Conservation (phyloP, 106 monocot species). For the Posidonia australis region DNA sequence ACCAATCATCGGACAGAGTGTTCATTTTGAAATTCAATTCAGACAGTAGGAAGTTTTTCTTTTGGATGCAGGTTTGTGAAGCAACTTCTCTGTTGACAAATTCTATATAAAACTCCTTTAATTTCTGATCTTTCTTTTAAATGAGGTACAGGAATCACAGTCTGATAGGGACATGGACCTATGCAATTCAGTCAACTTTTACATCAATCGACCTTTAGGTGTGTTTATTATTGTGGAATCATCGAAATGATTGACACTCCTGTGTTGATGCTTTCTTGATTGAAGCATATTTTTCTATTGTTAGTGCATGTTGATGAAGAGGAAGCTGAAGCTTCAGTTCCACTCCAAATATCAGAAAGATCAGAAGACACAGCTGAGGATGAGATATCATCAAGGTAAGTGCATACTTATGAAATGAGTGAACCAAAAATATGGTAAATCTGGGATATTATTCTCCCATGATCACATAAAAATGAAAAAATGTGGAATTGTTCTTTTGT, state of each 20-base stretch:
- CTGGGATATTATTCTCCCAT: no score
- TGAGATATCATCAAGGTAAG: constrained; percentile 81
- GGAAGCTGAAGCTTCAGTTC: constrained; percentile 60
- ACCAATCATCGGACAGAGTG: constrained; percentile 78
- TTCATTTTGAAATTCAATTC: constrained; percentile 87
- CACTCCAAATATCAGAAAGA: constrained; percentile 46
- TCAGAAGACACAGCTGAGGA: constrained; percentile 78
- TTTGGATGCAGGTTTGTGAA: constrained; percentile 91
- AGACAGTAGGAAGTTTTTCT: constrained; percentile 81
- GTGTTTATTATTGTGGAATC: background rate
- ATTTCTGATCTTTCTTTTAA: constrained; percentile 6
- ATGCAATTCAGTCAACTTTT: constrained; percentile 61
- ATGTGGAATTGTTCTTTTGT: no score
- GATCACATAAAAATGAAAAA: no score
- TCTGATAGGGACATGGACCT: constrained; percentile 50
- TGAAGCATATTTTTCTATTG: constrained; percentile 3
- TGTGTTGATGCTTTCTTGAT: background rate
- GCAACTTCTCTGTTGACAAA: background rate
- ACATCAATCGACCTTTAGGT: constrained; percentile 81
- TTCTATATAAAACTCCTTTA: background rate
- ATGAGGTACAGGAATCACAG: constrained; percentile 48
- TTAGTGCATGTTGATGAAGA: constrained; percentile 59
- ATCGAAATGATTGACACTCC: background rate
- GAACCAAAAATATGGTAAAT: no score
- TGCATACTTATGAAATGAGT: background rate